A percentile compares a stretch with the other conserved stretches of the same genome.
phyloP scores from a whole-genome alignment of 1,284 basidiomycete genomes.

The Mycosarcoma maydis region DNA sequence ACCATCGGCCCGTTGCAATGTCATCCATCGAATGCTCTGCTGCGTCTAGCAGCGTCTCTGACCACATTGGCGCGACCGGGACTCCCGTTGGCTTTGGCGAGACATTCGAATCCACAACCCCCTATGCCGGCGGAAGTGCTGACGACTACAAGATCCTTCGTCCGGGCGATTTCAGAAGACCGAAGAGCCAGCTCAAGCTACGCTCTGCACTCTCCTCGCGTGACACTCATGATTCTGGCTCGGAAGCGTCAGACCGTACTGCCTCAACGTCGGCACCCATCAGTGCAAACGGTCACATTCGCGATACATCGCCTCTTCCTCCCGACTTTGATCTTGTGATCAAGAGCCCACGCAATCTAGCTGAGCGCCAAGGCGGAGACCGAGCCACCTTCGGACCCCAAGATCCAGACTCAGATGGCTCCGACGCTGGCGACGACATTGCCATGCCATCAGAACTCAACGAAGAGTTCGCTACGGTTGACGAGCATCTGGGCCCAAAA shows the following conservation, averaged over 20 bases:
- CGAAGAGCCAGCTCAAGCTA: conserved; percentile 17
- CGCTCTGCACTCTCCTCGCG: conserved; percentile 18
- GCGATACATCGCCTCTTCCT: conserved; percentile 6
- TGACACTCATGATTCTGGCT: conserved; percentile 1
- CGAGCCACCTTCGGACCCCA: conserved; percentile 24
- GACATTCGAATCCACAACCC: conserved; percentile 3
- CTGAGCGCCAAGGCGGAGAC: conserved; percentile 2
- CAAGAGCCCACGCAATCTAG: conserved; percentile 1
- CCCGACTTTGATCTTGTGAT: conserved; percentile 27
- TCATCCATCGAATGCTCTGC: background rate
- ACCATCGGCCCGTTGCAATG: background rate
- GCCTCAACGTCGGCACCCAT: background rate
- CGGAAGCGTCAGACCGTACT: background rate
- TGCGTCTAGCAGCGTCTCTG: conserved; percentile 3
- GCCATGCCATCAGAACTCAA: background rate
- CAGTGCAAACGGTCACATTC: background rate
- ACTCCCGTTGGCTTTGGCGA: conserved; percentile 4
- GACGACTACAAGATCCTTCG: conserved; percentile 30
- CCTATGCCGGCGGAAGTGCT: conserved; percentile 3
- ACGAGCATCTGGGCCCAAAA: no score
- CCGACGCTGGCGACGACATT: background rate
- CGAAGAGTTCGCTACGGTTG: conserved; percentile 12
- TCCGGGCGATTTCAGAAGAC: conserved; percentile 33
- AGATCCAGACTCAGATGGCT: conserved; percentile 3
- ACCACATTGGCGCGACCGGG: background rate